A percentile compares a stretch with the other conserved stretches of the same genome.
Conservation (phyloP, 345 rosid species). For the Eutrema yunnanense region DNA sequence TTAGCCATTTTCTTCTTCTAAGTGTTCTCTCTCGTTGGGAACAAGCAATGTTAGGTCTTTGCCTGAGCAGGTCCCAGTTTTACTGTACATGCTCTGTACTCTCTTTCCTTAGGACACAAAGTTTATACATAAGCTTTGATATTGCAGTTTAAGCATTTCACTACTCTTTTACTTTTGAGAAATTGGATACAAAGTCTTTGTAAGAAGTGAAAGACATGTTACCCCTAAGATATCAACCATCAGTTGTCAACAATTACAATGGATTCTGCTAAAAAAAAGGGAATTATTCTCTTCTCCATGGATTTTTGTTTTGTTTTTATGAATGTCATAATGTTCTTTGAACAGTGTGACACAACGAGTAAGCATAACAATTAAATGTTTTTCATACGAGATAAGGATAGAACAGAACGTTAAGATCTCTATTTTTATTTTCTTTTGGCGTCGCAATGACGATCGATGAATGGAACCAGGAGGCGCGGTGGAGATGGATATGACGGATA, state of each 20-base stretch:
- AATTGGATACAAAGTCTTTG: neutral
- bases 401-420: neutral
- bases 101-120: neutral
- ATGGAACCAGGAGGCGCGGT: neutral
- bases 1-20: neutral
- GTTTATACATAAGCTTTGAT: neutral
- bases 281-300: slow-evolving; percentile 13
- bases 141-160: neutral
- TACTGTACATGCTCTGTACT: slow-evolving; percentile 15
- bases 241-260: neutral
- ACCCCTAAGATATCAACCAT: neutral
- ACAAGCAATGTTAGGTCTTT: neutral
- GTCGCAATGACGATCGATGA: neutral
- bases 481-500: neutral
- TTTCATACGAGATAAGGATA: neutral
- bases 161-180: neutral
- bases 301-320: neutral
- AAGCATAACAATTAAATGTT: neutral
- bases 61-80: neutral
- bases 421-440: neutral
- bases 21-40: neutral
- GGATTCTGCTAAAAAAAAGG: neutral
- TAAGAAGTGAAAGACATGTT: neutral
- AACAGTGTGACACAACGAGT: slow-evolving; percentile 18
- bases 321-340: slow-evolving; percentile 22